Evolutionary conservation across 257 asterid species (phyloP), one percentile per base, ranked within the genome.

Genomic region (Coffea eugenioides): DNA sequence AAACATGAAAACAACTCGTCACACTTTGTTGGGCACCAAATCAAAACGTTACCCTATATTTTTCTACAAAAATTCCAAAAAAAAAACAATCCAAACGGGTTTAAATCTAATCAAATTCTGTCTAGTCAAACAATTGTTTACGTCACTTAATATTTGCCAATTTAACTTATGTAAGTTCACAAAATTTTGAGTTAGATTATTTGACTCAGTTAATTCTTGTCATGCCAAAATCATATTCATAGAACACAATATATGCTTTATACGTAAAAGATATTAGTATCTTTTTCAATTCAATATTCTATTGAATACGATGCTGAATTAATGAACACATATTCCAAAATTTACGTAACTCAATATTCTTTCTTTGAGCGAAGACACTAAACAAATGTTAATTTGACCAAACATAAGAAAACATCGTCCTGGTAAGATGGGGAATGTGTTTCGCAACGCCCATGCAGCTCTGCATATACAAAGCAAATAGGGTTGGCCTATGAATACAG

Each of bases 391-490:
- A 77, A 61, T 83, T 83, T 84, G 87, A 83, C 85, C 82, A 82
- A 82, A 75, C 76, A 69, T 36, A 25, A 82, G 81, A 79, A 83
- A 79, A 83, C 87, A 79, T 4, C 77, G 66, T 65, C 88, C 90
- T 74, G 66, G 69, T 56, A 65, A 79, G 62, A 49, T 68, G 83
- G 88, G 76, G 71, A 71, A 41, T 77, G 81, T 86, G 93, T 86
- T 83, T 75, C 84, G 49, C 49, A 67, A 67, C 74, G 71, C 34
- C 84, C 88, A 79, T 84, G 83, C 91, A 88, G 39, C 74, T 74
- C 74, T 77, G 16, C 45, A 56, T 3, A 68, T 45, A 2, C 66
- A 77, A 25, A 10, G 80, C 21, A 46, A 13, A 23, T 34, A 48
- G 65, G 61, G 45, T 41, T 75, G 67, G 62, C 9, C 20, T 13